Evolutionary conservation across 352 stramenopile species (phyloP), one percentile per base, ranked within the genome.

Genomic region (Globisporangium polare): DNA sequence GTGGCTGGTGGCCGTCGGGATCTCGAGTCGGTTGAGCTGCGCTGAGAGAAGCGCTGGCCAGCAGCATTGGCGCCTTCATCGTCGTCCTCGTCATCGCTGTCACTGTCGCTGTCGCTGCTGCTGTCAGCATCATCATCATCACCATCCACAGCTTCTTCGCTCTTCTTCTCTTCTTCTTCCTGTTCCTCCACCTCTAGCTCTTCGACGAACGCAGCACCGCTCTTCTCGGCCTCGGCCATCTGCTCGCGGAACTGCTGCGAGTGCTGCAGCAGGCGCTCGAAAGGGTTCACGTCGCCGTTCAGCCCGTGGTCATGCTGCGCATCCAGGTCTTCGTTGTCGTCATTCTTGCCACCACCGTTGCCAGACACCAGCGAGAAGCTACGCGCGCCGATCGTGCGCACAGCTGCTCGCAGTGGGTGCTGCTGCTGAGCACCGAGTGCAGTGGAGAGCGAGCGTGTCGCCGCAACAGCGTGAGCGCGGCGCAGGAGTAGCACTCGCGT

Each of bases 231-330:
- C 15, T 51, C 49, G 18, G 63, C 72, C 60, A 69, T 71, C 5
- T 78, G 63, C 33, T 79, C 26, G 33, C 65, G 78, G 67, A 88
- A 92, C 43, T 88, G 63, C 64, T 87, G 69, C 61, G 78, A 86
- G 66, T 88, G 74, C 60, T 84, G 77, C 65, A 90, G 39, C 29
- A 92, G 69, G 8, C 77, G 77, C 63, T 90, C 79, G 1, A 92
- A 82, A 27, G 80, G 75, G 67, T 73, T 89, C 62, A 83, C 31
- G 12, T 77, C 69, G 15, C 64, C 37, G 47, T 64, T 64, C 17
- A 51, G 20, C 9, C 35, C 22, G n/a, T 42, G n/a, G 43, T 39
- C 27, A 13, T 27, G 37, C 17, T 17, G 12, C 18, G n/a, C 43
- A 13, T 29, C 43, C 43, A 50, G 2, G n/a, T 53, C 27, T 9